Conservation (phyloP, 495 filamentous ascomycete genomes). For the Daldinia loculata region DNA sequence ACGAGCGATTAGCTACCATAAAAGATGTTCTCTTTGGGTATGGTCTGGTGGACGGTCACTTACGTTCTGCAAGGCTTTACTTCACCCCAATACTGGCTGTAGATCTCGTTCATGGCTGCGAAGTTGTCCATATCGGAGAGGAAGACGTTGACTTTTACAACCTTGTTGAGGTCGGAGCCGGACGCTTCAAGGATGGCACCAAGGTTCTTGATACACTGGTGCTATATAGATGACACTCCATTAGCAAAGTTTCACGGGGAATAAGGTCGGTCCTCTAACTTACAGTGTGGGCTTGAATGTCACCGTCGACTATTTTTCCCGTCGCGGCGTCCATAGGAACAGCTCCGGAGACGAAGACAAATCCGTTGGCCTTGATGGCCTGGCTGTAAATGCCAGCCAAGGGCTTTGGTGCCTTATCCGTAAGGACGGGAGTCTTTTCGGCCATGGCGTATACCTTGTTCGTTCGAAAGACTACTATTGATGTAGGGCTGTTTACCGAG, state of each 20-base stretch:
- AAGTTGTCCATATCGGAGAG: constrained; percentile 75
- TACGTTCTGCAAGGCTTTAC: constrained; percentile 69
- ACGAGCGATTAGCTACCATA: constrained; percentile 47
- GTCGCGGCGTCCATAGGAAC: constrained; percentile 71
- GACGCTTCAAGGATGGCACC: constrained; percentile 71
- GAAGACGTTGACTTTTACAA: constrained; percentile 77
- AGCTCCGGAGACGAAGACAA: constrained; percentile 80
- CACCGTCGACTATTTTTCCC: constrained; percentile 69
- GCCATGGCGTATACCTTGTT: constrained; percentile 28
- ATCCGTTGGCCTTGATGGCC: constrained; percentile 72
- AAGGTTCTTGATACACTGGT: constrained; percentile 67
- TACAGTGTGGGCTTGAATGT: constrained; percentile 62
- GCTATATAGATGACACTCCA: constrained; percentile 44
- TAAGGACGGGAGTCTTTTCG: constrained; percentile 50
- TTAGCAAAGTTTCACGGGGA: constrained; percentile 44
- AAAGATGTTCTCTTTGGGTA: neutral
- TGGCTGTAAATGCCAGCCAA: constrained; percentile 67
- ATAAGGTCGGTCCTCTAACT: constrained; percentile 2
- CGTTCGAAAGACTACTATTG: neutral
- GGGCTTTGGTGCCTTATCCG: constrained; percentile 59
- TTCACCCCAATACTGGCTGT: constrained; percentile 73
- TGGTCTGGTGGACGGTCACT: neutral
- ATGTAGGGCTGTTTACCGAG: neutral
- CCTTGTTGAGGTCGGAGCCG: constrained; percentile 67
- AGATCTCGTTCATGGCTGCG: constrained; percentile 76